Evolutionary conservation across 2,329 filamentous ascomycete species (phyloP), one percentile per base, ranked within the genome.

Genomic region (Alternaria sp.): DNA sequence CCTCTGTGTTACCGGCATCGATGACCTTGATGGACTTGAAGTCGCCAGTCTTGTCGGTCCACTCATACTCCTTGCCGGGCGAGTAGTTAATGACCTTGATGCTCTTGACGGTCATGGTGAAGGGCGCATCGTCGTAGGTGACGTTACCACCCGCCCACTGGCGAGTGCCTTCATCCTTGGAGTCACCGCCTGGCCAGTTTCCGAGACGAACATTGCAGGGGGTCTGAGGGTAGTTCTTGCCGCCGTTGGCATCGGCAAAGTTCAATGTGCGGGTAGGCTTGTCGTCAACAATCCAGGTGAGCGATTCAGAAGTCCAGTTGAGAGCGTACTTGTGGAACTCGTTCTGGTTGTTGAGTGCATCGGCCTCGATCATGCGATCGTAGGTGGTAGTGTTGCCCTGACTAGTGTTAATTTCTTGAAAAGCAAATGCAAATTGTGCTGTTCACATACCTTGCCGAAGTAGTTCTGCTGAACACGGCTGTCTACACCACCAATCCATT

Each of bases 271-370:
- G 89, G 55, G 92, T 85, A 5, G 86, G 83, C 8, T 82, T 81
- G 68, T 88, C 88, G 70, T 96, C 92, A 57, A 96, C 88, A 72
- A 85, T 87, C 85, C 88, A 94, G 63, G 89, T 85, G 17, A 93
- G 81, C 60, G 84, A 81, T 1, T 90, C 87, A 66, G 86, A 82
- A 21, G 89, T 93, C 91, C 91, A 94, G 68, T 88, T 83, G 28
- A 88, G 84, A n/a, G 90, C 91, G 81, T 92, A 93, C 60, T 85
- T 91, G 84, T 92, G 89, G 55, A 75, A 74, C 57, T 88, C 86
- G 52, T 83, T 81, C 73, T 87, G 87, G 45, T 89, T 86, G 56
- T 70, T 74, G 64, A 79, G 68, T 54, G 92, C 84, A n/a, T 82
- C 65, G 73, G 89, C 85, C 83, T 87, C 89, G 60, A 84, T 84